Conservation (phyloP, 352 stramenopile species). For the Globisporangium nagaii region DNA sequence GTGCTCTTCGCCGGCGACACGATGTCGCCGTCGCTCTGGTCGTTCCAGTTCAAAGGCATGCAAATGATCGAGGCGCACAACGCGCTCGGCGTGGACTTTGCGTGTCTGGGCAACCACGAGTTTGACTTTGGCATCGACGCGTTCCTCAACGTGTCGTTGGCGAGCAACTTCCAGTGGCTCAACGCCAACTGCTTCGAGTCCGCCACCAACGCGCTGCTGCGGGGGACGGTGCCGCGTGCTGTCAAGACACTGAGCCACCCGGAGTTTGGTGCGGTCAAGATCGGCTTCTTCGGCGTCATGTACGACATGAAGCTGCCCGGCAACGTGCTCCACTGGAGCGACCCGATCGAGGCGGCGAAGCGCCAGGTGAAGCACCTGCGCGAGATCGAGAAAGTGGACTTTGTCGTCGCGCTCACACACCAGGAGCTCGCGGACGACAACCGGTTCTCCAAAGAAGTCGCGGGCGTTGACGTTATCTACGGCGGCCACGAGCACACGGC, state of each 20-base stretch:
- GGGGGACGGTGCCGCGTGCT: slow-evolving; percentile 40
- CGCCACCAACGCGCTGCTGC: slow-evolving; percentile 33
- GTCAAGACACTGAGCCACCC: slow-evolving; percentile 42
- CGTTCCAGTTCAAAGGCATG: slow-evolving; percentile 68
- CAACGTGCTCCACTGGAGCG: slow-evolving; percentile 59
- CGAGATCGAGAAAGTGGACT: slow-evolving; percentile 41
- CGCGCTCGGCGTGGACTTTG: slow-evolving; percentile 66
- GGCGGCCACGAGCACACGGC: slow-evolving; percentile 68
- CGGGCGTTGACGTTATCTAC: slow-evolving; percentile 60
- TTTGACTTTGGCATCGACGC: slow-evolving; percentile 77
- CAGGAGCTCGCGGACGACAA: slow-evolving; percentile 70
- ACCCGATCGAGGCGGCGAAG: slow-evolving; percentile 53
- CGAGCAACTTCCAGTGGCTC: slow-evolving; percentile 62
- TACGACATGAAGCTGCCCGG: slow-evolving; percentile 69
- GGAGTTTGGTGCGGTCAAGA: slow-evolving; percentile 37
- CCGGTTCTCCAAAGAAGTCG: slow-evolving; percentile 57
- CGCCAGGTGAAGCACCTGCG: slow-evolving; percentile 39
- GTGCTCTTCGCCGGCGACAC: slow-evolving; percentile 79
- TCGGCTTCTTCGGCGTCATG: slow-evolving; percentile 73
- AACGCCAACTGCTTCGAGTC: slow-evolving; percentile 74
- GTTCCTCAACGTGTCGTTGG: slow-evolving; percentile 59
- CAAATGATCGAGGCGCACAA: slow-evolving; percentile 80
- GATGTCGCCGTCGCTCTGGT: slow-evolving; percentile 81
- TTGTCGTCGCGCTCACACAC: slow-evolving; percentile 72
- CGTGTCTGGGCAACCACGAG: slow-evolving; percentile 75